Evolutionary conservation across 2,329 filamentous ascomycete species (phyloP).

Genomic region (Aspergillus aculeatus): DNA sequence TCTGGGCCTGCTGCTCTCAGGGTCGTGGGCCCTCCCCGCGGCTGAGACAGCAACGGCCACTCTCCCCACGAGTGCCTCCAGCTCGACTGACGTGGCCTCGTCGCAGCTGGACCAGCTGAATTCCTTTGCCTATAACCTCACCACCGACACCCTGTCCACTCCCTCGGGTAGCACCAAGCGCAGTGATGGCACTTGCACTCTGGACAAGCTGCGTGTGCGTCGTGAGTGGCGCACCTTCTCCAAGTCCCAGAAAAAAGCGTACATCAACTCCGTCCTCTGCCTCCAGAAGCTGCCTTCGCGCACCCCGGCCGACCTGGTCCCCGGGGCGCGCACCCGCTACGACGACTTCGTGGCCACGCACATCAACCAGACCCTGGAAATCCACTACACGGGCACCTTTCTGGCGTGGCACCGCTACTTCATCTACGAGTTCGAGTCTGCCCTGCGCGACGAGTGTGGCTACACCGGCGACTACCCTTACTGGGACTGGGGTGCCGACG

Average conservation of each 20-base stretch:
- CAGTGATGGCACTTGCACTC: conserved; percentile 11
- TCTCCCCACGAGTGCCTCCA: conserved; percentile 8
- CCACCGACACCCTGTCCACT: conserved; percentile 8
- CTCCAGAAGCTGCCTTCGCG: neutral
- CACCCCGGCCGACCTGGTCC: neutral
- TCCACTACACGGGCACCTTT: conserved; percentile 39
- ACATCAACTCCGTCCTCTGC: neutral
- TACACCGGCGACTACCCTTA: conserved; percentile 43
- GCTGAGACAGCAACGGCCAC: neutral
- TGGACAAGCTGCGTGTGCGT: conserved; percentile 22
- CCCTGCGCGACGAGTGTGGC: conserved; percentile 37
- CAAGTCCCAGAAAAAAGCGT: conserved; percentile 28
- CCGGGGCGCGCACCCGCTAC: conserved; percentile 32
- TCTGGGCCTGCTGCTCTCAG: conserved; percentile 15
- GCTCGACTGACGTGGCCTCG: conserved; percentile 10
- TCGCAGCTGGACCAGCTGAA: conserved; percentile 18
- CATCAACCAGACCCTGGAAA: conserved; percentile 47
- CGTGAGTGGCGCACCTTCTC: conserved; percentile 35
- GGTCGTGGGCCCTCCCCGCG: conserved; percentile 17
- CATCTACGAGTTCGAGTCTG: conserved; percentile 32
- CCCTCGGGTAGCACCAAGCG: conserved; percentile 5
- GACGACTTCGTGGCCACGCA: conserved; percentile 54
- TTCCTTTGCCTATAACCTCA: conserved; percentile 15
- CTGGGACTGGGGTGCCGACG: conserved; percentile 49
- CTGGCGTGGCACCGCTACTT: conserved; percentile 40